phyloP scores from a whole-genome alignment of 202 grass and related monocot genomes.

The Musa balbisiana region DNA sequence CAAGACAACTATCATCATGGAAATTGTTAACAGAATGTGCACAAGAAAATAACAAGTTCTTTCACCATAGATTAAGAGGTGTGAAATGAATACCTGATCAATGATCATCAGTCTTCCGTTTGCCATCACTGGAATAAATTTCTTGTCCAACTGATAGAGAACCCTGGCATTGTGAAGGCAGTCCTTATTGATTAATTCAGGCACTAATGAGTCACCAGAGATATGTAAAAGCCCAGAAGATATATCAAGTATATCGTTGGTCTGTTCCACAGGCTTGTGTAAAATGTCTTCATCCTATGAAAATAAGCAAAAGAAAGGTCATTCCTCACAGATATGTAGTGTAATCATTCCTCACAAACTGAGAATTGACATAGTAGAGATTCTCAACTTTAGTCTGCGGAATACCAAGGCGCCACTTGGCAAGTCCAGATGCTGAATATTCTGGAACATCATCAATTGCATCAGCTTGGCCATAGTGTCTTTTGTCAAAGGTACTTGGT shows the following conservation, averaged over 20 bases:
- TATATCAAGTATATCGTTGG: conserved; percentile 61
- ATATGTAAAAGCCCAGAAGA: conserved; percentile 75
- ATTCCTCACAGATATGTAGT: not conserved
- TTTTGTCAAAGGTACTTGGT: conserved; percentile 29
- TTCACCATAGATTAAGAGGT: conserved; percentile 17
- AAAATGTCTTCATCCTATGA: conserved; percentile 39
- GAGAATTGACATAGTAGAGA: conserved; percentile 1
- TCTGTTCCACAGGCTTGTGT: conserved; percentile 34
- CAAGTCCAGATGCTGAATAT: conserved; percentile 44
- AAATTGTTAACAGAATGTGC: not conserved
- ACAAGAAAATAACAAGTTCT: not conserved
- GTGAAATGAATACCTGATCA: conserved; percentile 41
- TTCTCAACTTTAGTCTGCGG: conserved; percentile 60
- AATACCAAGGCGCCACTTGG: conserved; percentile 52
- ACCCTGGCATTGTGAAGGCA: conserved; percentile 75
- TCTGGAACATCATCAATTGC: conserved; percentile 30
- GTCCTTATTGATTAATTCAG: conserved; percentile 66
- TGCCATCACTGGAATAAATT: conserved; percentile 93
- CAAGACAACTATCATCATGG: not conserved
- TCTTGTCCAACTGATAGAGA: conserved; percentile 87
- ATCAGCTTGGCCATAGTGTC: not conserved
- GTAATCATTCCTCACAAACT: not conserved
- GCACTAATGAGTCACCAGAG: conserved; percentile 60
- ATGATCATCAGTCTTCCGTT: conserved; percentile 63
- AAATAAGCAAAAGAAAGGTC: conserved; percentile 6